A percentile compares a stretch with the other conserved stretches of the same genome.
Conservation (phyloP, 225 moss, liverwort and hornwort species). For the Neckera pumila region DNA sequence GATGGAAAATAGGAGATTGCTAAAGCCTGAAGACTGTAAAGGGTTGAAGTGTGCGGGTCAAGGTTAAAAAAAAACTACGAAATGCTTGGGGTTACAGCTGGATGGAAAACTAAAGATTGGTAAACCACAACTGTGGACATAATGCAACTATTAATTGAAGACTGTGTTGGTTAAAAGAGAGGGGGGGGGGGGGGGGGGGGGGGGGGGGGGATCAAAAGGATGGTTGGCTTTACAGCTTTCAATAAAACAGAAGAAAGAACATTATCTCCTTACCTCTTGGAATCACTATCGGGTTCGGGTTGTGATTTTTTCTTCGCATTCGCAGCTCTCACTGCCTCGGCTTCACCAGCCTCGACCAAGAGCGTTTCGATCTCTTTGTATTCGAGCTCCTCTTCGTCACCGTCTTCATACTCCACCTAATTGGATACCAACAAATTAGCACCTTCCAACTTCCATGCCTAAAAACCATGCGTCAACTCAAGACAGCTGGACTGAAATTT, state of each 20-base stretch:
- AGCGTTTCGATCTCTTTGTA: conserved; percentile 36
- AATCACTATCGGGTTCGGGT: conserved; percentile 22
- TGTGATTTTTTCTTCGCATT: conserved; percentile 28
- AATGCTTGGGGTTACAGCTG: neutral
- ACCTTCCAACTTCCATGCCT: neutral
- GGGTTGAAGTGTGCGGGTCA: neutral
- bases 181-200: no score
- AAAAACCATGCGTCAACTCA: no score
- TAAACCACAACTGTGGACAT: neutral
- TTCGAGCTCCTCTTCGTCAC: conserved; percentile 55
- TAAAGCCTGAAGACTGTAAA: neutral
- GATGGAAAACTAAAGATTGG: neutral
- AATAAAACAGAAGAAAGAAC: neutral
- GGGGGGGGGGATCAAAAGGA: no score
- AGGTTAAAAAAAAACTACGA: neutral
- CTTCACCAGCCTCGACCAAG: conserved; percentile 30
- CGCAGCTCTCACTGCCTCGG: conserved; percentile 26
- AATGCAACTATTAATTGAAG: neutral
- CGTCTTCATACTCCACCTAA: conserved; percentile 49
- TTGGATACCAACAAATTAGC: neutral
- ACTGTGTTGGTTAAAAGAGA: neutral
- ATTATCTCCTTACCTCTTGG: conserved; percentile 21
- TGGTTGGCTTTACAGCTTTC: neutral
- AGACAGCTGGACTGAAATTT: neutral
- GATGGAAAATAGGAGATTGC: neutral